These are phyloP conservation scores for Cupressus sempervirens DNA, from an alignment of 75 land plant species.

Conservation along the genomic window DNA sequence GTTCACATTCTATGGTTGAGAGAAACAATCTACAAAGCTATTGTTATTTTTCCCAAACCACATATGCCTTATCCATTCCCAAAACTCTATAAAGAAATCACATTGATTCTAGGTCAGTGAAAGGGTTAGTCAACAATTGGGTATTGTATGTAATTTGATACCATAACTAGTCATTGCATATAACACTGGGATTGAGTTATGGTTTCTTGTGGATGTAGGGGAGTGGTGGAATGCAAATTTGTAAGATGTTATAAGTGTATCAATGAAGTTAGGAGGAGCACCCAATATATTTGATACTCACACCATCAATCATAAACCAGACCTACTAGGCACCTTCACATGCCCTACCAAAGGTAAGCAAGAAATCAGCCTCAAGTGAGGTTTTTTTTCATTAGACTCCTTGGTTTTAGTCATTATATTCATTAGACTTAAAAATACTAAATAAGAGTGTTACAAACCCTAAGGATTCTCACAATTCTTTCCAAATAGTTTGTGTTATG, in stretches of 20 bases:
- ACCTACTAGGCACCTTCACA: constrained; percentile 24
- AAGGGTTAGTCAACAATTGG: not conserved
- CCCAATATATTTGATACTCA: constrained; percentile 32
- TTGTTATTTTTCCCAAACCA: constrained; percentile 14
- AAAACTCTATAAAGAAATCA: constrained; percentile 9
- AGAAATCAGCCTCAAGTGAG: not conserved
- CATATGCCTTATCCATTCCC: constrained; percentile 16
- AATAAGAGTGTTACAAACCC: too few species aligned
- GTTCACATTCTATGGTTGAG: constrained; percentile 23
- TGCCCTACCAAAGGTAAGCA: constrained; percentile 9
- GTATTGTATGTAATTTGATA: not conserved
- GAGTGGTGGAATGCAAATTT: constrained; percentile 42
- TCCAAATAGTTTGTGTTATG: not conserved
- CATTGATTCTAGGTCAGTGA: constrained; percentile 14
- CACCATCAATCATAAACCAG: constrained; percentile 50
- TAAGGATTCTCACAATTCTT: not conserved
- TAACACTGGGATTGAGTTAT: not conserved
- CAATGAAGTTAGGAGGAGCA: constrained; percentile 26
- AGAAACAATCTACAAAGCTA: constrained; percentile 15
- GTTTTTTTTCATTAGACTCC: too few species aligned
- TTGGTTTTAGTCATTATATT: too few species aligned
- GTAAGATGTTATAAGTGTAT: constrained; percentile 21
- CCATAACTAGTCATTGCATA: not conserved
- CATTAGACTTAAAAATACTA: too few species aligned
- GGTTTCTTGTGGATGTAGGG: constrained; percentile 13